Percentiles rank a stretch among this genome's conserved stretches.
Evolutionary conservation across 345 rosid species (phyloP).

Genomic region (Sonneratia alba): DNA sequence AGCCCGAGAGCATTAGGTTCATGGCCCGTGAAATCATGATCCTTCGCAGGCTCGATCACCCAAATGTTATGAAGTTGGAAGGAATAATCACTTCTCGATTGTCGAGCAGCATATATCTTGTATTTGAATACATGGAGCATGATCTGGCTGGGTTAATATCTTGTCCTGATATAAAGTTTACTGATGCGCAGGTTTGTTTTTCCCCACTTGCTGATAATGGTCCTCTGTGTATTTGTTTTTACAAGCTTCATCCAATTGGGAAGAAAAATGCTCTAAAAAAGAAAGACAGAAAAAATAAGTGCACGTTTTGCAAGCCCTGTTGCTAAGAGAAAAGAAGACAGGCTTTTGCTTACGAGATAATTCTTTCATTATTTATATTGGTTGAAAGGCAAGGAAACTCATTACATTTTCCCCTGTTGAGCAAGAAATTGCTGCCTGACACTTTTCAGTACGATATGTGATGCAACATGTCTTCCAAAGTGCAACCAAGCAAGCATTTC

Average conservation of each 20-base stretch:
- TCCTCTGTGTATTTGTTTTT: background rate
- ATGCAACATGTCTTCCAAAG: no score
- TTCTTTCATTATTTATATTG: no score
- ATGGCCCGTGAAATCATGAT: constrained; percentile 38
- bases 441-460: no score
- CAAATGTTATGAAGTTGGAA: constrained; percentile 28
- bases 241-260: background rate
- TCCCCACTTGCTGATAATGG: background rate
- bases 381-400: background rate
- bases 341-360: background rate
- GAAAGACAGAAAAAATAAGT: background rate
- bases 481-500: background rate
- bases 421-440: no score
- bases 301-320: no score
- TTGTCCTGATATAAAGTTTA: constrained; percentile 23
- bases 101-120: constrained; percentile 33
- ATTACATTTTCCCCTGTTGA: no score
- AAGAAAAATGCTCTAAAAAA: background rate
- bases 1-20: constrained; percentile 34
- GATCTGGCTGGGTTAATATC: constrained; percentile 34
- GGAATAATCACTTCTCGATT: constrained; percentile 35
- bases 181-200: constrained; percentile 25
- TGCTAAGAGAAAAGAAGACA: background rate
- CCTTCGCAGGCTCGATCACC: constrained; percentile 33
- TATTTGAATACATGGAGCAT: constrained; percentile 42